Percentiles rank a stretch among this genome's conserved stretches.
Conservation (phyloP, 768 basidiomycete species). For the Lentinula edodes region DNA sequence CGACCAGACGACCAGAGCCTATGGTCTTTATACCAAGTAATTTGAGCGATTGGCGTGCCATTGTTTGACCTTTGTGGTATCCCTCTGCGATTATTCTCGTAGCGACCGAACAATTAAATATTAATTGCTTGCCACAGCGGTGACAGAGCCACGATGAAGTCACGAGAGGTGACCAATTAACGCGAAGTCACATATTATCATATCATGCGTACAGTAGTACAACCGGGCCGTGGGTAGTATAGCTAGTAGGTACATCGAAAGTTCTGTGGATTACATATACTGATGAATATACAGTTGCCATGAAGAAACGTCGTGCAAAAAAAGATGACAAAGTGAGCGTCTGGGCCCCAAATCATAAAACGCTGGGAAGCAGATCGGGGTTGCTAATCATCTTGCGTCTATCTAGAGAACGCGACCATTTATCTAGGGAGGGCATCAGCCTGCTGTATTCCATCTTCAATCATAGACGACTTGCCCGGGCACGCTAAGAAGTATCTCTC, state of each 20-base stretch:
- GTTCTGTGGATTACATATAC: background rate
- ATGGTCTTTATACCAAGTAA: background rate
- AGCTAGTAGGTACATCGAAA: no score
- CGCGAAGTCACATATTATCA: background rate
- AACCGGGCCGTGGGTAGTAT: no score
- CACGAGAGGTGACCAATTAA: background rate
- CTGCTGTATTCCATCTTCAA: background rate
- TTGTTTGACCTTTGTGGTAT: background rate
- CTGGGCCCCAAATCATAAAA: conserved; percentile 22
- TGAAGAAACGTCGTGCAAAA: background rate
- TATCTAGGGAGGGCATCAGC: conserved; percentile 10
- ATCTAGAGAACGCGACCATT: conserved; percentile 41
- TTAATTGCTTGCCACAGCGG: background rate
- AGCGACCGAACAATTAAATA: background rate
- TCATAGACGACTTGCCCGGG: conserved; percentile 42
- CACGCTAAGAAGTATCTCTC: conserved; percentile 74
- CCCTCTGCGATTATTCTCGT: background rate
- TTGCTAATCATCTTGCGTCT: conserved; percentile 33
- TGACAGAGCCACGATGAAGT: background rate
- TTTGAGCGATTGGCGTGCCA: background rate
- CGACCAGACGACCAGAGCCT: background rate
- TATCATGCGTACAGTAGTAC: no score
- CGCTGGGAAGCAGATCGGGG: conserved; percentile 34
- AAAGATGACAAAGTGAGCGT: background rate
- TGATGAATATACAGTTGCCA: background rate